Conservation (phyloP, 495 filamentous ascomycete genomes). For the Cairneyella variabilis region DNA sequence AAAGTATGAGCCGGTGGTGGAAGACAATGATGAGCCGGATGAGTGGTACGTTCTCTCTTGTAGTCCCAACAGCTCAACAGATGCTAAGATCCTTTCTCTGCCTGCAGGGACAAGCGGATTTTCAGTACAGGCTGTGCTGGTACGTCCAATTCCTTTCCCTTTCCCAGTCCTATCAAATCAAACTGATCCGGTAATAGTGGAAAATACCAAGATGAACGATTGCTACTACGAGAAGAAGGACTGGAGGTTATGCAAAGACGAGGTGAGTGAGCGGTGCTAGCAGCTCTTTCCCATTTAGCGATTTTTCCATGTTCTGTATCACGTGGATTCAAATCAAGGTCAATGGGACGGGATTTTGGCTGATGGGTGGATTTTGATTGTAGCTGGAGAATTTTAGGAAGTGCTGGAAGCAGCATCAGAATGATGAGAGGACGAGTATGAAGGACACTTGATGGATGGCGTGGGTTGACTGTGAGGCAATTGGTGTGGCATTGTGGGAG, state of each 20-base stretch:
- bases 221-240: conserved; percentile 97
- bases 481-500: not conserved
- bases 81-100: conserved; percentile 13
- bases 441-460: conserved; percentile 51
- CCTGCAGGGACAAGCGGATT: conserved; percentile 85
- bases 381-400: conserved; percentile 91
- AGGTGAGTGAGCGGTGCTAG: conserved; percentile 58
- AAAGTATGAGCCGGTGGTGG: conserved; percentile 21
- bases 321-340: no score
- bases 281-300: conserved; percentile 17
- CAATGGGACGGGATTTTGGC: no score
- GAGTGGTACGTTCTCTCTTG: conserved; percentile 87
- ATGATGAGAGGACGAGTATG: conserved; percentile 73
- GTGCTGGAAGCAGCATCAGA: conserved; percentile 92
- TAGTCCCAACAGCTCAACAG: no score
- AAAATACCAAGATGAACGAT: conserved; percentile 88
- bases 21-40: conserved; percentile 84
- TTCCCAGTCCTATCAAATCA: not conserved
- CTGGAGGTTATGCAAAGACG: conserved; percentile 84
- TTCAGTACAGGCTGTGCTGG: conserved; percentile 93
- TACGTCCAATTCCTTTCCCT: conserved; percentile 33
- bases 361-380: not conserved
- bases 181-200: conserved; percentile 46
- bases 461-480: not conserved
- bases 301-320: conserved; percentile 20